Evolutionary conservation across 2,329 filamentous ascomycete species (phyloP), one percentile per base, ranked within the genome.

Genomic region (Fusarium sp.): DNA sequence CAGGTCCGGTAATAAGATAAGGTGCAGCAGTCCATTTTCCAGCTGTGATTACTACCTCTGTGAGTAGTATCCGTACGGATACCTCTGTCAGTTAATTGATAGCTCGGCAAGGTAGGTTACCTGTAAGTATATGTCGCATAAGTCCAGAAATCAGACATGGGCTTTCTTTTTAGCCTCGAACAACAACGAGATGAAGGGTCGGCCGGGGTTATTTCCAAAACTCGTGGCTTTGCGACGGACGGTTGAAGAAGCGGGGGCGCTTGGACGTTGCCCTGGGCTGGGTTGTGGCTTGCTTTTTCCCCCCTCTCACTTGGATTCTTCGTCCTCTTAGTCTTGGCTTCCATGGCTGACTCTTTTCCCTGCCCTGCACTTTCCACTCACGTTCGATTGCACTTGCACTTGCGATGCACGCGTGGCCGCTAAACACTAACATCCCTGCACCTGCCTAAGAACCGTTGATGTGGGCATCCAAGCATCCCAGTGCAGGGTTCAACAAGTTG

Each of bases 141-240:
- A 63, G 54, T 45, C 40, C 52, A 53, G 58, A 52, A 51, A 57
- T 44, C 52, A 53, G 58, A 52, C 61, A 57, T 62, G 55, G 66
- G 55, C 61, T 66, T 47, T 49, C 42, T 30, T 56, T 54, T 68
- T 68, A 68, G 66, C 66, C 66, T 70, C 67, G 62, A 70, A 71
- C 67, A 68, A 49, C 64, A 70, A 70, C 67, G 68, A 71, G 63
- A 71, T 71, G 68, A 70, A 70, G 66, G 66, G 66, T 70, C 55
- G 66, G 51, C 66, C 56, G 45, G 63, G 63, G 49, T 51, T 66
- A 22, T 66, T 54, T 66, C 55, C 49, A 66, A 66, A 66, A 66
- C 63, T 66, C 49, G 66, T 70, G 66, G 66, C 66, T 70, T 69
- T 67, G 42, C 46, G 50, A 69, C 61, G 55, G 61, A 56, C 51